Base-by-base conservation (phyloP, 495 filamentous ascomycete species). In the Mycothermus thermophilus region DNA sequence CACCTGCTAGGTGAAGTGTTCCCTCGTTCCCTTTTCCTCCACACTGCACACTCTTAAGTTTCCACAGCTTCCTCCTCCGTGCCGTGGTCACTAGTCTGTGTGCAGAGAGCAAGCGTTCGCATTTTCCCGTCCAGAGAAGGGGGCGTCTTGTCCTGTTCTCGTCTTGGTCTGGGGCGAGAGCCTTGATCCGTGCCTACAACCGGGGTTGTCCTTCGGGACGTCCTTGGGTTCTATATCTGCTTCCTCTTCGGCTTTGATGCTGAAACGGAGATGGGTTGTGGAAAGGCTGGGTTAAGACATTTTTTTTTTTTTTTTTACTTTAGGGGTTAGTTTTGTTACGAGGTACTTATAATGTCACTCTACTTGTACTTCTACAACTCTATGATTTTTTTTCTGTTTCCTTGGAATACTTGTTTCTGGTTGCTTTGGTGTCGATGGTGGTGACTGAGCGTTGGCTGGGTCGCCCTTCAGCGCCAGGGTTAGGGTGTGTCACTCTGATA, bases 21-120 rank as follows among this genome's bases (percentile, higher is more conserved):
- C 25, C 28, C 15, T 15, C 8, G 27, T 24, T 33, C 21, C 10
- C 31, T 16, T 25, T 30, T 35, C 30, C 32, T 21, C 33, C 27
- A 31, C 50, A 55, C 37, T 63, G 83, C 83, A 86, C 80, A 77
- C 80, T 77, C 77, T 90, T 92, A 74, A 94, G 86, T 86, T 92
- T 79, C 66, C 85, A 82, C 72, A 60, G 59, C 58, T 55, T n/a
- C 51, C 63, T 66, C 70, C 45, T 63, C 78, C 66, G 75, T 88
- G 75, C 68, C 63, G 72, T 85, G 81, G 69, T 75, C 72, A 85
- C 88, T 71, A 85, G 86, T 93, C 85, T 80, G 69, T 75, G 77
- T 90, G 85, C 86, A 81, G 66, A 94, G 67, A 94, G 66, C 42
- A 57, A 82, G 57, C 61, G 1, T 51, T n/a, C n/a, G n/a, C n/a